Evolutionary conservation across 2,329 filamentous ascomycete species (phyloP), one percentile per base, ranked within the genome.

Genomic region (Fusarium camptoceras): DNA sequence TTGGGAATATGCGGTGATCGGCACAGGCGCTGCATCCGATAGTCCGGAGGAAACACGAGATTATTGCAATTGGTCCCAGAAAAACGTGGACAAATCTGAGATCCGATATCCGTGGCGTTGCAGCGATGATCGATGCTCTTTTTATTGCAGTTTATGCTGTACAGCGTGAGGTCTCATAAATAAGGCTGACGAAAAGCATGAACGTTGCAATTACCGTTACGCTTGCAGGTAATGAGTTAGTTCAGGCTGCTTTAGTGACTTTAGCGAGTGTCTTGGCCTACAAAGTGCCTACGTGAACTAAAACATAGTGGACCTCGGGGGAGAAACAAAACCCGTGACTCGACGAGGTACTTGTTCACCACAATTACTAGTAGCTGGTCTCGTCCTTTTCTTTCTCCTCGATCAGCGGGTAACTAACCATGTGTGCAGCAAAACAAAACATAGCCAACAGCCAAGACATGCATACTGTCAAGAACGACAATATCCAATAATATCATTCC

Each of bases 21-120:
- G 20, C 55, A 54, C 15, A 39, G 10, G 34, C 44, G 24, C 54
- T 27, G 31, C 24, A 56, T 48, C 65, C 65, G 64, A 68, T 42
- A 28, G 42, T 25, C 57, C 46, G 63, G 25, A 12, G 31, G 15
- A 15, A 8, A 28, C 28, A 20, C 28, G 18, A 30, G 20, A 12
- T 4, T 14, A 6, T 7, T 54, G 7, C 44, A 0, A 67, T 48
- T 63, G 57, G 47, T 8, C 30, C 39, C 4, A n/a, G 34, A 12
- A 37, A n/a, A 12, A 18, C 18, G 28, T 18, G n/a, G 25, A 18
- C 37, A 44, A 18, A 20, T 24, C n/a, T 41, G 30, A 42, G 34
- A 47, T 20, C 15, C 39, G 24, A 30, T 30, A 24, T 55, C 24
- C 37, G 30, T 41, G 28, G 47, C 39, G 27, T 43, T 50, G 55